Evolutionary conservation across 371 early-diverging fungal genomes (phyloP), one percentile per base, ranked within the genome.

Genomic region (Mycotypha africana): DNA sequence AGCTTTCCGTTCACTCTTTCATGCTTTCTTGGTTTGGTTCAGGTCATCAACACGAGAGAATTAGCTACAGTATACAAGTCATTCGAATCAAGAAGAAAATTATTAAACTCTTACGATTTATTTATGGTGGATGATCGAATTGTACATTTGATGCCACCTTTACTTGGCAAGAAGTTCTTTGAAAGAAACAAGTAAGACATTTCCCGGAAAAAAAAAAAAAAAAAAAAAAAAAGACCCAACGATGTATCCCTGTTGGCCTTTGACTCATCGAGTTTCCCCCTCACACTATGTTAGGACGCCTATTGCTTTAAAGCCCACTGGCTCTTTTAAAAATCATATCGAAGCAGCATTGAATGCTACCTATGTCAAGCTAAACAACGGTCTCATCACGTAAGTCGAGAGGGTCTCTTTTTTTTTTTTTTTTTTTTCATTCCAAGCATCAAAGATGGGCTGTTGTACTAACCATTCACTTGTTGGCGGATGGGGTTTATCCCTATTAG

Each of bases 51-150:
- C 10, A 45, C 86, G 26, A 58, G 63, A 25, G 80, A 86, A 61
- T 70, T 94, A 34, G 75, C 73, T 25, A 66, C 71, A 32, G 82
- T 86, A 49, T 92, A 81, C 61, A 79, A 82, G 58, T 56, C 84
- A 24, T 89, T 74, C 51, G 93, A 95, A 66, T 73, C 86, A 16
- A 85, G 75, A 62, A 76, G 95, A 55, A 67, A 76, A 50, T 76
- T 95, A 31, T 67, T 76, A 44, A 53, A 61, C 14, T 67, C 77
- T 4, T 92, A 87, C 53, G 82, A 89, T 38, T 55, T 92, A 43
- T 95, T 95, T 59, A 56, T 93, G 42, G 79, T 86, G 16, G 95
- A 95, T 70, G 88, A 86, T 22, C 78, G 88, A 17, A 66, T 95
- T 15, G 37, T 86, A 28, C 70, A 79, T 31, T 54, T 84, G 8